Conservation (phyloP, 345 rosid species). For the Pseudoturritis turrita region DNA sequence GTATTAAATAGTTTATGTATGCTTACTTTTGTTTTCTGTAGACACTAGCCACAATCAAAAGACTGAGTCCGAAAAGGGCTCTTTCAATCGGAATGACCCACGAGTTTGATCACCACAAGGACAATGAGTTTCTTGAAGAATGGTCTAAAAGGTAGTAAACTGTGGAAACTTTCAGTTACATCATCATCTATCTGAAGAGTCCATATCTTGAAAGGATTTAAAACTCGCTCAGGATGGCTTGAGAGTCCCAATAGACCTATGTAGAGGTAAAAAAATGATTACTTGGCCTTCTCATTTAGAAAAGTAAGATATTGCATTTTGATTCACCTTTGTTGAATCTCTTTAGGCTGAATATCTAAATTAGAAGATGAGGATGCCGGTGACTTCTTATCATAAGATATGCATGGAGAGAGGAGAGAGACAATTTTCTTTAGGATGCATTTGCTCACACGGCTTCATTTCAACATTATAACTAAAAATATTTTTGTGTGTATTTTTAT, state of each 20-base stretch:
- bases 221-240: conserved; percentile 89
- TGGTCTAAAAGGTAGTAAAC: conserved; percentile 73
- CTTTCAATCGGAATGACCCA: conserved; percentile 94
- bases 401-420: background rate
- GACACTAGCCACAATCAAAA: conserved; percentile 83
- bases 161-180: background rate
- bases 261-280: conserved; percentile 21
- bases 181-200: background rate
- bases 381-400: conserved; percentile 6
- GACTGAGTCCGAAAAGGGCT: conserved; percentile 73
- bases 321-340: background rate
- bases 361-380: background rate
- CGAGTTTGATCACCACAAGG: conserved; percentile 82
- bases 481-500: background rate
- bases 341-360: background rate
- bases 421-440: conserved; percentile 1
- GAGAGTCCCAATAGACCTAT: conserved; percentile 68
- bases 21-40: conserved; percentile 24
- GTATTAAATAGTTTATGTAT: background rate
- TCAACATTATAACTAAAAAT: background rate
- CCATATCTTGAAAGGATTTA: conserved; percentile 44
- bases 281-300: background rate
- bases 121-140: conserved; percentile 68
- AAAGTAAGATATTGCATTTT: background rate
- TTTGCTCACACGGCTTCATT: background rate